These are phyloP conservation scores for Acanthamoeba castellanii DNA, from an alignment of 208 protist genomes.

Conservation along the genomic window DNA sequence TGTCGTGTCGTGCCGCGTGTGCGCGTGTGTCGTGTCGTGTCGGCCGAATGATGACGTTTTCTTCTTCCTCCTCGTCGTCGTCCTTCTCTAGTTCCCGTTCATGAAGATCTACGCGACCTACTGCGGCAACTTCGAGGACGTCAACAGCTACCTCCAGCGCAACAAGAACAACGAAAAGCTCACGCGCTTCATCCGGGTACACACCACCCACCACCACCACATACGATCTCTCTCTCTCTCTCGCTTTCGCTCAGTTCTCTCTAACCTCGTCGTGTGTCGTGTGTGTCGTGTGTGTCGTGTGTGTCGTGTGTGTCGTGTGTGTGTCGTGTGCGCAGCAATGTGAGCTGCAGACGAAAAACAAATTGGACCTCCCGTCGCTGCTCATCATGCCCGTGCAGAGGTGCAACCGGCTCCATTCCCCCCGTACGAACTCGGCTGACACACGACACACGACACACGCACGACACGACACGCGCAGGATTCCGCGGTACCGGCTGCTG, in stretches of 20 bases:
- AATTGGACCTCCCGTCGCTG: constrained; percentile 40
- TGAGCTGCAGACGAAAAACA: neutral
- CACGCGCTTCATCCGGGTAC: constrained; percentile 20
- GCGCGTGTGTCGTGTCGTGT: too few relatives aligned
- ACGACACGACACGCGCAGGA: too few relatives aligned
- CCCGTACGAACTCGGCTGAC: too few relatives aligned
- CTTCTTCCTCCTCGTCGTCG: too few relatives aligned
- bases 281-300: too few relatives aligned
- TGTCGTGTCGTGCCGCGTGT: neutral
- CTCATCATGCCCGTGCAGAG: constrained; percentile 57
- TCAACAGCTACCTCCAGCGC: constrained; percentile 48
- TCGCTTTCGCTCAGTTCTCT: neutral
- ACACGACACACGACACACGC: too few relatives aligned
- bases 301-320: too few relatives aligned
- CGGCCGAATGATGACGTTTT: too few relatives aligned
- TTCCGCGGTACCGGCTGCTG: constrained; percentile 13
- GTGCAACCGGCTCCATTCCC: neutral
- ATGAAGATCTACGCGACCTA: constrained; percentile 64
- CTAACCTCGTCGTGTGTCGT: too few relatives aligned
- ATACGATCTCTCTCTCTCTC: neutral
- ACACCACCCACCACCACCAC: neutral
- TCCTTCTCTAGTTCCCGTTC: constrained; percentile 50
- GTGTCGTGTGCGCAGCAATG: constrained; percentile 23
- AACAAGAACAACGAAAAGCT: constrained; percentile 64
- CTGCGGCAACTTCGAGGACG: constrained; percentile 60